Base-by-base conservation (phyloP, 2,329 filamentous ascomycete species). In the Pseudogymnoascus sp. region DNA sequence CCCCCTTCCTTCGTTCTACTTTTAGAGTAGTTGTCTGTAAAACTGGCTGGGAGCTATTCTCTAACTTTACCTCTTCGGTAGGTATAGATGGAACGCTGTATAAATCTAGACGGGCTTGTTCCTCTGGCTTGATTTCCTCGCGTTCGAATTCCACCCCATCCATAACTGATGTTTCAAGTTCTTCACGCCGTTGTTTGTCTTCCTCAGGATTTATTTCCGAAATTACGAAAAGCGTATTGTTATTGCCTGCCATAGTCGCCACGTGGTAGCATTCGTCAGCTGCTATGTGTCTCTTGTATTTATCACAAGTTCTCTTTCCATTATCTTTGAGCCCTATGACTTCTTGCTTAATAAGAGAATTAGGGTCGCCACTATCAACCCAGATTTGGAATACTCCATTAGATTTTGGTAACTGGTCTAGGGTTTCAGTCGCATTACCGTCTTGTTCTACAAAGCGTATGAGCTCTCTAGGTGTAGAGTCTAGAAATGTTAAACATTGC, bases 161-260 rank as follows among this genome's bases (percentile, higher is more conserved):
- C 15, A 40, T 40, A 40, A 10, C 37, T 40, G 15, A 40, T 40
- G 37, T 40, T 15, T 57, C 60, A 62, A 37, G 31, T 58, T 15
- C 21, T 13, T 62, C 31, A 26, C 36, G 36, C 58, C 41, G 1
- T 31, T 59, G 58, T 37, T 29, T 13, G 11, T 60, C 21, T 44
- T 31, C 35, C 60, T 61, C 10, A 50, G 31, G 58, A 33, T 41
- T 47, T 50, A 61, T 29, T 33, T 66, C 61, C 21, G 60, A 58
- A 57, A 66, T 61, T 26, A 66, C 57, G 44, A 63, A 66, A 8
- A 66, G 47, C 37, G 60, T 66, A 37, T 65, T 60, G 21, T 63
- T 61, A 44, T 66, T 66, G 21, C 60, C 62, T 39, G 17, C 39
- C 50, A 10, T 58, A 39, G 33, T 60, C 40, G 37, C 60, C 15